Conservation (phyloP, 345 rosid genomes). For the Passiflora organensis region DNA sequence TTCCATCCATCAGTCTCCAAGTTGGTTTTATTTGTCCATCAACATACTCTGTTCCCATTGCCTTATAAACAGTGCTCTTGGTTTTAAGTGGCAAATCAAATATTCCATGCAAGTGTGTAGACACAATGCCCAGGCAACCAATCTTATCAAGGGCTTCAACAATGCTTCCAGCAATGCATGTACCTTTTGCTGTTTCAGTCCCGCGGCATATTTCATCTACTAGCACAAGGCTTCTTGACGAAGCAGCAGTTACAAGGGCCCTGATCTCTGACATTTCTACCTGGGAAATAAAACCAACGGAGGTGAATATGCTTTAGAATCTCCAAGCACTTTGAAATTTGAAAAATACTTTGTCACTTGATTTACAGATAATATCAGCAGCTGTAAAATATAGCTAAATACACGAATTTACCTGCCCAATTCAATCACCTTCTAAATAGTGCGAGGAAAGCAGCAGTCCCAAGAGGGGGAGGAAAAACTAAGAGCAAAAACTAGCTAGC, state of each 20-base stretch:
- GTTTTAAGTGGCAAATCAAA: slow-evolving; percentile 64
- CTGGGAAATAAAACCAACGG: slow-evolving; percentile 40
- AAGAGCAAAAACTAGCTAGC: too few relatives aligned
- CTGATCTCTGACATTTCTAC: slow-evolving; percentile 96
- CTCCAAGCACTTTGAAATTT: neutral
- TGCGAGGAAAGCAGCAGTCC: too few relatives aligned
- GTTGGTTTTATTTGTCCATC: slow-evolving; percentile 81
- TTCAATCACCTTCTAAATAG: too few relatives aligned
- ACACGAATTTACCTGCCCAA: too few relatives aligned
- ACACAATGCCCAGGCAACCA: slow-evolving; percentile 87
- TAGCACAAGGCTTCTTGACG: slow-evolving; percentile 88
- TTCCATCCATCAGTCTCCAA: slow-evolving; percentile 84
- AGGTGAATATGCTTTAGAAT: too few relatives aligned
- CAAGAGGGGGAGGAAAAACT: too few relatives aligned
- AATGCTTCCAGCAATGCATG: slow-evolving; percentile 95
- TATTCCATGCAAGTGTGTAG: slow-evolving; percentile 92
- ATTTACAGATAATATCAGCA: too few relatives aligned
- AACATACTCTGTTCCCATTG: slow-evolving; percentile 72
- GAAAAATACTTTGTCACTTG: too few relatives aligned
- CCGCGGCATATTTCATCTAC: slow-evolving; percentile 96
- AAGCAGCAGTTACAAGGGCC: slow-evolving; percentile 57
- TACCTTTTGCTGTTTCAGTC: slow-evolving; percentile 94
- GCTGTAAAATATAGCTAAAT: too few relatives aligned
- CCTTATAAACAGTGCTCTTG: slow-evolving; percentile 53
- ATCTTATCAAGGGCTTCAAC: slow-evolving; percentile 66